Evolutionary conservation across 148 eudicot species (phyloP), one percentile per base, ranked within the genome.

Genomic region (Gaultheria prostrata): DNA sequence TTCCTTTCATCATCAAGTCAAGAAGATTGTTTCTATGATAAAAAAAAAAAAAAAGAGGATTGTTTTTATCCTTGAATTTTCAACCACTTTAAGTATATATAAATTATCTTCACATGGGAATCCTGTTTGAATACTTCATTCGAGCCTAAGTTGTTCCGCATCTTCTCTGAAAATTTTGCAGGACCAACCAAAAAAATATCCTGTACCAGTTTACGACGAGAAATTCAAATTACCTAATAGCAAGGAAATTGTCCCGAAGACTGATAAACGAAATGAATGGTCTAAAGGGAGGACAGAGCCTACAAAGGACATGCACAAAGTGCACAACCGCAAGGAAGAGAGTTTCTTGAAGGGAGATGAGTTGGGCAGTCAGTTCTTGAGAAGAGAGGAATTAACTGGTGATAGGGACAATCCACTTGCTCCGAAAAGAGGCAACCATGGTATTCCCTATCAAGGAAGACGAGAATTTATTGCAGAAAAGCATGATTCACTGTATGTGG

Each of bases 151-250:
- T 69, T 76, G 2, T 43, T 26, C 50, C 53, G 12, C 14, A 45
- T 79, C 51, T 77, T 50, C 26, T 76, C 14, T 43, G 75, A 53
- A 28, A 67, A 46, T 86, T 65, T 59, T 83, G 86, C 90, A 91
- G 94, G 86, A 89, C 45, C 88, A 81, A 63, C 84, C 85, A 6
- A 84, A 78, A 77, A 83, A 67, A 77, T 86, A 78, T 71, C 86
- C 84, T 77, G 11, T 46, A 63, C 76, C 78, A 45, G 85, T 79
- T 83, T 74, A 85, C 56, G 88, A 80, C 35, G 77, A 84, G 77
- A 85, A 86, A 80, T 82, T 76, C 80, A 67, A 69, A 50, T 28
- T 85, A 59, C 89, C 88, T 51, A 72, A 13, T 80, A 87, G 72
- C 59, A 88, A 84, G 54, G 91, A 83, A n/a, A 67, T 78, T 82